phyloP scores from a whole-genome alignment of 208 protist genomes.

The Wallacemonas sp. region DNA sequence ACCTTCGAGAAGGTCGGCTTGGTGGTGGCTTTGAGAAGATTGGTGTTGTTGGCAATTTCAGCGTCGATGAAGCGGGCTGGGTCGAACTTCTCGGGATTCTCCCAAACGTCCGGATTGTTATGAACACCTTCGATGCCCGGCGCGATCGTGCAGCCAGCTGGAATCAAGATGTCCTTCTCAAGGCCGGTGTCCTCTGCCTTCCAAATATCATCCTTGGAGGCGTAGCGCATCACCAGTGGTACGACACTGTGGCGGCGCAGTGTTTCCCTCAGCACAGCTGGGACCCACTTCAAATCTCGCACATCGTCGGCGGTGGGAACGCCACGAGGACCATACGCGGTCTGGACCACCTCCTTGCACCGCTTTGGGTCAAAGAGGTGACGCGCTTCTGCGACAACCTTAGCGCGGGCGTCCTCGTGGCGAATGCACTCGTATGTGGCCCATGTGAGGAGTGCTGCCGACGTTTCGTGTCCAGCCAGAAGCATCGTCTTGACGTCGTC shows the following conservation, averaged over 20 bases:
- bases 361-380: slow-evolving; percentile 69
- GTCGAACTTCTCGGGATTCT: slow-evolving; percentile 71
- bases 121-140: slow-evolving; percentile 86
- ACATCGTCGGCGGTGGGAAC: slow-evolving; percentile 63
- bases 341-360: slow-evolving; percentile 54
- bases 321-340: slow-evolving; percentile 59
- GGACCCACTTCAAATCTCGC: slow-evolving; percentile 67
- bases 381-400: slow-evolving; percentile 63
- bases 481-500: slow-evolving; percentile 92
- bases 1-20: slow-evolving; percentile 44
- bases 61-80: slow-evolving; percentile 83
- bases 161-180: slow-evolving; percentile 64
- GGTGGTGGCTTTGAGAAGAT: slow-evolving; percentile 30
- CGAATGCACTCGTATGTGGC: slow-evolving; percentile 87
- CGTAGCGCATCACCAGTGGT: slow-evolving; percentile 83
- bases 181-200: slow-evolving; percentile 74
- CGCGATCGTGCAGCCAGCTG: slow-evolving; percentile 72
- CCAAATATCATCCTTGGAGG: slow-evolving; percentile 77
- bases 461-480: slow-evolving; percentile 90
- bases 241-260: slow-evolving; percentile 85
- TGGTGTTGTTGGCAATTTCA: slow-evolving; percentile 80
- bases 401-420: slow-evolving; percentile 43
- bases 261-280: slow-evolving; percentile 84
- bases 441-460: slow-evolving; percentile 87
- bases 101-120: slow-evolving; percentile 78